Base-by-base conservation (phyloP, 2,329 filamentous ascomycete species). In the Mycogone perniciosa region DNA sequence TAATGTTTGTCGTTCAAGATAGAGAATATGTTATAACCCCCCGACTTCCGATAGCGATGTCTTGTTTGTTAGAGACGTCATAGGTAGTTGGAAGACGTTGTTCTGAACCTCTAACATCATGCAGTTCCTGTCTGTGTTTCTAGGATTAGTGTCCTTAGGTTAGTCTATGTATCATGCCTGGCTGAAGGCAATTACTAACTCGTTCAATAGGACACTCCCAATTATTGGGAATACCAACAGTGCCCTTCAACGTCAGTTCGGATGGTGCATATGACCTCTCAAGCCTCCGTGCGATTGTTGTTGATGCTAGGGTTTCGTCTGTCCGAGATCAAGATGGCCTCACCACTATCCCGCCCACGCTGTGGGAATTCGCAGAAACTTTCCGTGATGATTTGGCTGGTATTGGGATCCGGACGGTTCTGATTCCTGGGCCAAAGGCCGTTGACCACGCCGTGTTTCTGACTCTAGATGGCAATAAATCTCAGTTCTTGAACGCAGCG, bases 401-500 rank as follows among this genome's bases (percentile, higher is more conserved):
- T 5, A 53, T 53, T 43, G 51, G 51, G 3, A 46, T 53, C 51
- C 31, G 51, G 7, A 11, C 46, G 6, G n/a, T 44, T 27, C n/a
- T 53, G 31, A 33, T 46, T 1, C 42, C 31, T 10, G 48, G 51
- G 1, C 1, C 31, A 6, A 46, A 47, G 11, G n/a, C 48, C 31
- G 10, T 44, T 1, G n/a, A 30, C 9, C 30, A 53, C n/a, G 33
- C 45, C 48, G 68, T 80, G 8, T 77, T 76, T 49, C 54, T 80
- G 8, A 79, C 75, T 0, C 49, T 80, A 2, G 70, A 67, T 4
- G 26, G 6, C 5, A 67, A 74, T 43, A 46, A 65, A 3, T 66
- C 56, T 2, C 60, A 64, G 6, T 77, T 71, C 55, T 59, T 65
- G 2, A 71, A 77, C 57, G 75, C 65, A 5, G 73, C 71, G 7